Evolutionary conservation across 352 stramenopile genomes (phyloP), one percentile per base, ranked within the genome.

Genomic region (Lagenidium sp.): DNA sequence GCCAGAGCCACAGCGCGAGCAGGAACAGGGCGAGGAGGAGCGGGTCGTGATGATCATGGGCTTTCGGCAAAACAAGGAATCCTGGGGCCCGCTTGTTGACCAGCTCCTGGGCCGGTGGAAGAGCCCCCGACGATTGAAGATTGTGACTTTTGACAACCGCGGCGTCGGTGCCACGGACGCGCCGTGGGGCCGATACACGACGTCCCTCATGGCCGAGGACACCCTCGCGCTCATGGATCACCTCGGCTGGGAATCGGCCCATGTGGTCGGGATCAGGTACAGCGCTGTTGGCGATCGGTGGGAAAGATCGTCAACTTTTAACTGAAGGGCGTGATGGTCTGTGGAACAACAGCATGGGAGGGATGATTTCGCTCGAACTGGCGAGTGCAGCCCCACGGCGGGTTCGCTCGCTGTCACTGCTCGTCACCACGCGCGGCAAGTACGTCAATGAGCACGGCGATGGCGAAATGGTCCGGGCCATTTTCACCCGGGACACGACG

Each of bases 71-170:
- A 4, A 26, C 21, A 60, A 61, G 28, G 57, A 65, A 36, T 39
- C 47, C 6, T 65, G 51, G 51, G 36, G 38, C 10, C 38, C 44
- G 10, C 34, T 45, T 3, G 26, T 61, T 10, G 44, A 60, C 19
- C 31, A 47, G 44, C 41, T 65, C 11, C 6, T 65, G 22, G 36
- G 36, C 13, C 36, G 34, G 31, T 26, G 25, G 25, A n/a, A 34
- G 22, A 25, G 28, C 3, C 6, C 32, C 26, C 60, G 50, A 34
- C 55, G 44, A 15, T 38, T 81, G 36, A 56, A 70, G 38, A 40
- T 85, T 15, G 28, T 82, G 37, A 77, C 61, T 7, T 61, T 85
- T 16, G 73, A 82, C 50, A 85, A 83, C 55, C 67, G 73, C 23
- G 73, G 67, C 18, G 54, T 69, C 1, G 73, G 63, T 45, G 40